phyloP scores from a whole-genome alignment of 352 stramenopile species.

The Globisporangium canariense region DNA sequence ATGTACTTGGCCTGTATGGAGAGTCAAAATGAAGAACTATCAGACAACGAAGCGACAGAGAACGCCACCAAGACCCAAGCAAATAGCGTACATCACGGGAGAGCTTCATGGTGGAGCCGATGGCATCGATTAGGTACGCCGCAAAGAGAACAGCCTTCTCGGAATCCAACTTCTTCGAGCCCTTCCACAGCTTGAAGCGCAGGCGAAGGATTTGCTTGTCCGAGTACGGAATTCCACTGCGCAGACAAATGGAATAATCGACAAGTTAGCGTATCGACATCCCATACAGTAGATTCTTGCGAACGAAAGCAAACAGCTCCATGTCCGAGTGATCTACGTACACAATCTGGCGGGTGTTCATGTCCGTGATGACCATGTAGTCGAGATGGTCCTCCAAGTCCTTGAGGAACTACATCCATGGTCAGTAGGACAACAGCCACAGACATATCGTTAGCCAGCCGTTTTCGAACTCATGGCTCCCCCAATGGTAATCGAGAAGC shows the following conservation, averaged over 20 bases:
- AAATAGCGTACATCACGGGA: constrained; percentile 52
- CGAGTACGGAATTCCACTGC: constrained; percentile 61
- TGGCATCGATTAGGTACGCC: constrained; percentile 53
- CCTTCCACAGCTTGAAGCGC: constrained; percentile 57
- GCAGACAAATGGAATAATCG: background rate
- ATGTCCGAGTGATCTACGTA: constrained; percentile 26
- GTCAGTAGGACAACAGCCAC: background rate
- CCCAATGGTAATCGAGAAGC: background rate
- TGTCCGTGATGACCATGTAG: constrained; percentile 76
- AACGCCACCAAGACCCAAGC: background rate
- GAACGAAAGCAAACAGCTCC: background rate
- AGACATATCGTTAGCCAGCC: background rate
- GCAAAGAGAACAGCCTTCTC: constrained; percentile 43
- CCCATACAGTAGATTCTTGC: too few relatives aligned
- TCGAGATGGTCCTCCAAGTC: constrained; percentile 68
- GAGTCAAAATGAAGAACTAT: background rate
- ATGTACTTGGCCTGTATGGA: constrained; percentile 57
- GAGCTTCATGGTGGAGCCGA: constrained; percentile 73
- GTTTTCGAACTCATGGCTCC: too few relatives aligned
- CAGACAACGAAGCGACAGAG: background rate
- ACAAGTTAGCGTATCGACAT: too few relatives aligned
- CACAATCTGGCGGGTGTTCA: constrained; percentile 63
- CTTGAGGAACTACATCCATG: constrained; percentile 41
- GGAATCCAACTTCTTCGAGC: constrained; percentile 61
- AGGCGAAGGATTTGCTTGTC: constrained; percentile 60